A percentile compares a stretch with the other conserved stretches of the same genome.
These are phyloP conservation scores for Scytalidium sp. DNA, from an alignment of 2,329 filamentous ascomycete genomes.

Conservation along the genomic window DNA sequence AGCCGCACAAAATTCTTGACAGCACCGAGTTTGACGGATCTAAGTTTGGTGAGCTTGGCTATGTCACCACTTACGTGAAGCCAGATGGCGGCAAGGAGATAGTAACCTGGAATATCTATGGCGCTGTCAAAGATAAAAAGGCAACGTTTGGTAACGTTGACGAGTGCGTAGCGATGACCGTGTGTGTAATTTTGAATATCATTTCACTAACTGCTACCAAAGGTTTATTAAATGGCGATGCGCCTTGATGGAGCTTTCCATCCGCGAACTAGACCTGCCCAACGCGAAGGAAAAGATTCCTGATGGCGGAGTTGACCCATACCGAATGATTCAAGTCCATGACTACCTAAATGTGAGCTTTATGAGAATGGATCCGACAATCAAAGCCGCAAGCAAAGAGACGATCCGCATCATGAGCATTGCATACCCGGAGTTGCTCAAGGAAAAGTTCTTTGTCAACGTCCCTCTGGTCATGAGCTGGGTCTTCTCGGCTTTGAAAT, in stretches of 20 bases:
- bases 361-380: constrained; percentile 72
- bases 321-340: constrained; percentile 90
- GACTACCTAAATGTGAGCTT: constrained; percentile 90
- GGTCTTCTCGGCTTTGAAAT: constrained; percentile 72
- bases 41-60: constrained; percentile 79
- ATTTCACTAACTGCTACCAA: background rate
- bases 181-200: background rate
- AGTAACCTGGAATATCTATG: constrained; percentile 93
- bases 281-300: constrained; percentile 69
- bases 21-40: constrained; percentile 58
- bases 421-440: constrained; percentile 85
- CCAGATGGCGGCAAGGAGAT: constrained; percentile 56
- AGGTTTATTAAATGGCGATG: constrained; percentile 91
- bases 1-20: constrained; percentile 65
- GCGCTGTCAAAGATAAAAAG: constrained; percentile 76
- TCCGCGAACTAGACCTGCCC: constrained; percentile 69
- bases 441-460: constrained; percentile 94
- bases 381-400: constrained; percentile 74
- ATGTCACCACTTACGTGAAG: constrained; percentile 68
- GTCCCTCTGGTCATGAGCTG: constrained; percentile 90
- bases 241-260: constrained; percentile 83
- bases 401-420: constrained; percentile 78
- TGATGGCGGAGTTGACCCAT: constrained; percentile 71
- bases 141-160: constrained; percentile 78
- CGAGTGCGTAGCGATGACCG: constrained; percentile 56